These are phyloP conservation scores for Camellia sinensis DNA, from an alignment of 148 eudicot genomes.

Conservation along the genomic window DNA sequence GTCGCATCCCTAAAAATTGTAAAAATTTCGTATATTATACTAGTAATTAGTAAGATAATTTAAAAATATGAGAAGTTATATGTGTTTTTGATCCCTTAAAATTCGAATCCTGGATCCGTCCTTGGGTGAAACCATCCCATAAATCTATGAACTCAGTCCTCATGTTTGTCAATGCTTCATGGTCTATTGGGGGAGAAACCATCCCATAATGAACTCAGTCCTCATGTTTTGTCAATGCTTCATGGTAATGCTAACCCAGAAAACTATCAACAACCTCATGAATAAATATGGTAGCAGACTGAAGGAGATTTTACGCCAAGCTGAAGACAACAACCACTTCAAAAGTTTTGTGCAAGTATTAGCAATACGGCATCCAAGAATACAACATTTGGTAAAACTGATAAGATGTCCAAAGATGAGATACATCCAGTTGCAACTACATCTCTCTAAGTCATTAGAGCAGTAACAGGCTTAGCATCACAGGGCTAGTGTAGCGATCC, in stretches of 20 bases:
- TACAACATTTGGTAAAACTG: not conserved
- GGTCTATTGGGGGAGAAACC: slow-evolving; percentile 75
- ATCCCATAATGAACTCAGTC: slow-evolving; percentile 96
- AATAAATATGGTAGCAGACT: slow-evolving; percentile 94
- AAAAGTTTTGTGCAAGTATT: slow-evolving; percentile 16
- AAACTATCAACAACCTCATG: slow-evolving; percentile 95
- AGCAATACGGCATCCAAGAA: slow-evolving; percentile 3
- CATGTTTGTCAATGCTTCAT: slow-evolving; percentile 86
- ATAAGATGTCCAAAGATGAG: not conserved
- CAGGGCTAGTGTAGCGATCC: too few species aligned
- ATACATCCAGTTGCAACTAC: too few species aligned
- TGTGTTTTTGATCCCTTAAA: too few species aligned
- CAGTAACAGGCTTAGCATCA: too few species aligned
- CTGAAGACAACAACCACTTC: slow-evolving; percentile 95
- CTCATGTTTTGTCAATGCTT: slow-evolving; percentile 80
- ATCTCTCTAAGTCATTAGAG: too few species aligned
- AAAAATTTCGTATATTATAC: too few species aligned
- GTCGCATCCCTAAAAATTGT: too few species aligned
- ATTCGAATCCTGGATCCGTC: too few species aligned
- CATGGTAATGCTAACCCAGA: slow-evolving; percentile 90
- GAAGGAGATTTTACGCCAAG: slow-evolving; percentile 85
- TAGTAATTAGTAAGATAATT: too few species aligned
- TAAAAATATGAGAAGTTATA: too few species aligned
- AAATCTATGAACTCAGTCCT: slow-evolving; percentile 68
- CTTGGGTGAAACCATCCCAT: too few species aligned